These are phyloP conservation scores for Cutaneotrichosporon daszewskae DNA, from an alignment of 1,284 basidiomycete species.

Conservation along the genomic window DNA sequence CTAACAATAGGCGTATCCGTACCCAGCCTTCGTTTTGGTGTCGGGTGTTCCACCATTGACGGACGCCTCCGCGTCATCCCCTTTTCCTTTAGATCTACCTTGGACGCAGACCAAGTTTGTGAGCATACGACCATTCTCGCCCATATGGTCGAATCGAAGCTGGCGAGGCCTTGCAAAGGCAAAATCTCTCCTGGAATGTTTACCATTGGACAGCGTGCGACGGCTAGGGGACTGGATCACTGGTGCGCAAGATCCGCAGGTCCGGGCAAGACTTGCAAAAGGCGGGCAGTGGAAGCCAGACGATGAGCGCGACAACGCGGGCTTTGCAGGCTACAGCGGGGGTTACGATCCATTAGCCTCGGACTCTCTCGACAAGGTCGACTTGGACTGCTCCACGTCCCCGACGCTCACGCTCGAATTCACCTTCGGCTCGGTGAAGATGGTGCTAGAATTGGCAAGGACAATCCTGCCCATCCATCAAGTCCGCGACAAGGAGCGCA, in stretches of 20 bases:
- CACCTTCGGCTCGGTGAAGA: conserved; percentile 12
- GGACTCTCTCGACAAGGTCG: too few species aligned
- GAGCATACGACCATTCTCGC: conserved; percentile 14
- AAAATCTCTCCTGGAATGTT: conserved; percentile 24
- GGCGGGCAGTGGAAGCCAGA: conserved; percentile 14
- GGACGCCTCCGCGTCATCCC: too few species aligned
- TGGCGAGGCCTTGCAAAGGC: conserved; percentile 26
- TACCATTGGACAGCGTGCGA: conserved; percentile 27
- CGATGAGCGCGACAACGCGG: conserved; percentile 17
- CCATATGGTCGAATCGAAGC: conserved; percentile 32
- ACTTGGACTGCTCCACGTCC: too few species aligned
- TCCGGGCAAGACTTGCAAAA: conserved; percentile 10
- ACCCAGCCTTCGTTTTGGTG: conserved; percentile 36
- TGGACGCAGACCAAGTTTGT: neutral
- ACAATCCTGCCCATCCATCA: conserved; percentile 27
- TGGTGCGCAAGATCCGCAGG: neutral
- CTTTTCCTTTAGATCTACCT: neutral
- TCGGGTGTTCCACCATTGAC: neutral
- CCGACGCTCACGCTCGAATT: conserved; percentile 27
- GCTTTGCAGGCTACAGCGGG: too few species aligned
- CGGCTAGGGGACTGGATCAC: conserved; percentile 33
- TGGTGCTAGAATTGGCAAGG: conserved; percentile 31
- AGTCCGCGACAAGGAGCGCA: neutral
- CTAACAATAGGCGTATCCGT: conserved; percentile 31
- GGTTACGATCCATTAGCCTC: too few species aligned